These are phyloP conservation scores for Chaetomium cochliodes DNA, from an alignment of 495 filamentous ascomycete genomes.

Conservation along the genomic window DNA sequence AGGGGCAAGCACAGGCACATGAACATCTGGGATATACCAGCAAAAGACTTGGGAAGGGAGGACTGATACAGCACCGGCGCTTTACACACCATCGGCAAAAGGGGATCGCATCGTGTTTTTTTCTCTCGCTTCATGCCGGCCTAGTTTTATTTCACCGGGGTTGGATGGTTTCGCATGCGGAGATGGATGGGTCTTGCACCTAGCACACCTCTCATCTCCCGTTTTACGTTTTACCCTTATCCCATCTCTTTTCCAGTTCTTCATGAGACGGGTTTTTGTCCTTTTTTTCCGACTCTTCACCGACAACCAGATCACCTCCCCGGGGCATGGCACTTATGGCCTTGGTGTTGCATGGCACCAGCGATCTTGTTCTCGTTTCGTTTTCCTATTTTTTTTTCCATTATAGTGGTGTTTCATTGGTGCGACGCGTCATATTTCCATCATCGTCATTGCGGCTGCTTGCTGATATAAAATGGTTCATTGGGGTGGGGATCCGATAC, in stretches of 20 bases:
- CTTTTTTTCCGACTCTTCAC: not conserved
- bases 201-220: not conserved
- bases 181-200: not conserved
- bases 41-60: slow-evolving; percentile 14
- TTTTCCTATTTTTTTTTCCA: slow-evolving; percentile 1
- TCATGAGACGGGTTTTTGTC: not conserved
- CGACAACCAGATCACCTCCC: not conserved
- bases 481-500: slow-evolving; percentile 14
- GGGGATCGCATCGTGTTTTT: slow-evolving; percentile 11
- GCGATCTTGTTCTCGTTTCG: slow-evolving; percentile 4
- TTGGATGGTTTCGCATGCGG: slow-evolving; percentile 13
- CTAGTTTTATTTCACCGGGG: slow-evolving; percentile 5
- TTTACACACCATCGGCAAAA: slow-evolving; percentile 13
- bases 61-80: slow-evolving; percentile 16
- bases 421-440: not conserved
- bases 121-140: not conserved
- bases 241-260: not conserved
- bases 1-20: slow-evolving; percentile 6
- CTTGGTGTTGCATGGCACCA: not conserved
- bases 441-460: slow-evolving; percentile 11
- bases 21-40: slow-evolving; percentile 1
- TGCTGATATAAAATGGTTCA: slow-evolving; percentile 23
- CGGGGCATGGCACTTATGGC: not conserved
- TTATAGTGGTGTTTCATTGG: slow-evolving; percentile 17
- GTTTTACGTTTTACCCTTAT: not conserved